These are phyloP conservation scores for Knoxdaviesia capensis DNA, from an alignment of 2,329 filamentous ascomycete species.

Conservation along the genomic window DNA sequence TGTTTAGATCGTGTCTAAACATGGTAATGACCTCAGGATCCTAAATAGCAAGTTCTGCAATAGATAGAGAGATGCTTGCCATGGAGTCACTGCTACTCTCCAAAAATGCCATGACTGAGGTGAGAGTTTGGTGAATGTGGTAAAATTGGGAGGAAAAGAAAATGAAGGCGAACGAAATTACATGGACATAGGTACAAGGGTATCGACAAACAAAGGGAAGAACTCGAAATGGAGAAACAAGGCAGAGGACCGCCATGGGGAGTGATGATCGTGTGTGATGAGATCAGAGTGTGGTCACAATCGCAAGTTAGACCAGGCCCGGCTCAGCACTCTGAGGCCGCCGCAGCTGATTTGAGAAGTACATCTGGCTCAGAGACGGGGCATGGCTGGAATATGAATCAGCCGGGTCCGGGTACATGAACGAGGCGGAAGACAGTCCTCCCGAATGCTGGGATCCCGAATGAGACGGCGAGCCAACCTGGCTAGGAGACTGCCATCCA, in stretches of 20 bases:
- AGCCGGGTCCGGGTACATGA: slow-evolving; percentile 64
- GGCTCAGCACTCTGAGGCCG: slow-evolving; percentile 60
- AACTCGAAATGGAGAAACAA: neutral
- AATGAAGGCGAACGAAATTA: neutral
- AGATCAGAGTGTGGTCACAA: slow-evolving; percentile 12
- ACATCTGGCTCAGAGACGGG: neutral
- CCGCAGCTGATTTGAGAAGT: slow-evolving; percentile 28
- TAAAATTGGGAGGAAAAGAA: neutral
- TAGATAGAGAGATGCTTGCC: too few species aligned
- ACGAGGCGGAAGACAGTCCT: slow-evolving; percentile 16
- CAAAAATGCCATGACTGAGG: too few species aligned
- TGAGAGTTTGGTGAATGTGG: neutral
- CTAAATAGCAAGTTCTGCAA: too few species aligned
- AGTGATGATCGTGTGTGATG: slow-evolving; percentile 6
- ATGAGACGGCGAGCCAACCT: slow-evolving; percentile 38
- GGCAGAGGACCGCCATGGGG: neutral
- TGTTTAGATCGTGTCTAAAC: too few species aligned
- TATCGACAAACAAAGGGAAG: neutral
- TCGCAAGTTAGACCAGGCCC: slow-evolving; percentile 11
- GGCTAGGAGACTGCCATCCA: slow-evolving; percentile 74
- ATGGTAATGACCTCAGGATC: too few species aligned
- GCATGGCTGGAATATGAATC: neutral
- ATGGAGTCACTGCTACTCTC: too few species aligned
- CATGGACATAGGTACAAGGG: neutral
- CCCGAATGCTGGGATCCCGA: too few species aligned